Conservation (phyloP, 2,329 filamentous ascomycete genomes). For the Aspergillus flavus region DNA sequence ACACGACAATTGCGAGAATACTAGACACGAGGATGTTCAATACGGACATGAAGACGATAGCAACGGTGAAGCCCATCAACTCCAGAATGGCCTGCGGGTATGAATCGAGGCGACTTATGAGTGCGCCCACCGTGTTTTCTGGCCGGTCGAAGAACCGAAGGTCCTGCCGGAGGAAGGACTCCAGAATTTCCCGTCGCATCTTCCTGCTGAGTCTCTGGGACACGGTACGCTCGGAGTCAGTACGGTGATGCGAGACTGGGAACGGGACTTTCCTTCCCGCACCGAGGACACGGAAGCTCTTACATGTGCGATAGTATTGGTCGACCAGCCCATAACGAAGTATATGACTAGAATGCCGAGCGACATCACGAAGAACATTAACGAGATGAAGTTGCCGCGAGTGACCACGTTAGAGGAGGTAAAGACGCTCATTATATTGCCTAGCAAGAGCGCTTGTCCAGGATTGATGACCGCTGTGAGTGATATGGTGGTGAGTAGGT, state of each 20-base stretch:
- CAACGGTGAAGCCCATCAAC: constrained; percentile 53
- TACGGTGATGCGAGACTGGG: too few relatives aligned
- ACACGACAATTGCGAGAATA: constrained; percentile 50
- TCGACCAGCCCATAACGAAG: constrained; percentile 39
- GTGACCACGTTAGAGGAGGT: background rate
- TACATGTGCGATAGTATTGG: constrained; percentile 32
- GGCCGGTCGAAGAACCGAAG: constrained; percentile 36
- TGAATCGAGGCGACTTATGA: constrained; percentile 30
- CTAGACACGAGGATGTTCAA: constrained; percentile 51
- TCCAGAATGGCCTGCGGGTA: constrained; percentile 45
- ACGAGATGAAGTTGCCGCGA: constrained; percentile 47
- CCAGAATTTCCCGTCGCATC: constrained; percentile 4
- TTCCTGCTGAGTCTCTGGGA: background rate
- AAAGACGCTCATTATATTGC: constrained; percentile 6
- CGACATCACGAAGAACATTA: constrained; percentile 51
- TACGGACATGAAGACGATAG: constrained; percentile 51
- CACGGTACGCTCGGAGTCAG: background rate
- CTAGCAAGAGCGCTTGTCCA: background rate
- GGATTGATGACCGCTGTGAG: background rate
- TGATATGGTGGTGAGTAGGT: background rate
- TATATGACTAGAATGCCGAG: constrained; percentile 25
- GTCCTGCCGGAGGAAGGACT: constrained; percentile 30
- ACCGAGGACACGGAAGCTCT: too few relatives aligned
- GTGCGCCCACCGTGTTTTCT: constrained; percentile 32
- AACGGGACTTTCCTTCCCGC: too few relatives aligned